phyloP scores from a whole-genome alignment of 768 basidiomycete genomes.

The Rickenella mellea region DNA sequence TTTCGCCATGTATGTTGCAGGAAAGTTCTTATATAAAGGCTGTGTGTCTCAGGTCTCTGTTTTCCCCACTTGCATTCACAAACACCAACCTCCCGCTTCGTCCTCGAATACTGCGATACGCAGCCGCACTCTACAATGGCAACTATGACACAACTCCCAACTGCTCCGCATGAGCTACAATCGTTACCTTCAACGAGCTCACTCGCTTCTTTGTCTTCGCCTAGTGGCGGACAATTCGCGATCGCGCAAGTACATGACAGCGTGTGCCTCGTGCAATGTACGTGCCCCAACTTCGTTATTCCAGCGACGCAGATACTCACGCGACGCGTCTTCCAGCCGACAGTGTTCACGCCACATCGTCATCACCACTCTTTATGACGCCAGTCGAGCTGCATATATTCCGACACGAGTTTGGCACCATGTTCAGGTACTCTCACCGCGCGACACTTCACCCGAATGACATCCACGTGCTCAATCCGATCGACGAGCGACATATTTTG shows the following conservation, averaged over 20 bases:
- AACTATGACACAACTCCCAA: not conserved
- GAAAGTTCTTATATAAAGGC: too few relatives aligned
- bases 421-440: slow-evolving; percentile 27
- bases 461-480: slow-evolving; percentile 22
- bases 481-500: slow-evolving; percentile 18
- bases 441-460: slow-evolving; percentile 24
- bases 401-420: slow-evolving; percentile 29
- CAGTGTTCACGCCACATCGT: slow-evolving; percentile 15
- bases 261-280: slow-evolving; percentile 15
- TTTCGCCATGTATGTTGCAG: too few relatives aligned
- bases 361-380: not conserved
- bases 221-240: slow-evolving; percentile 7
- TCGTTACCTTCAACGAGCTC: too few relatives aligned
- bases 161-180: not conserved
- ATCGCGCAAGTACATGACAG: slow-evolving; percentile 11
- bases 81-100: too few relatives aligned
- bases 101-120: too few relatives aligned
- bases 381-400: slow-evolving; percentile 12
- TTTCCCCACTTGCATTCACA: too few relatives aligned
- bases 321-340: not conserved
- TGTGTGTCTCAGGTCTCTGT: too few relatives aligned
- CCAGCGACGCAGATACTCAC: not conserved
- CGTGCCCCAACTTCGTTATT: not conserved
- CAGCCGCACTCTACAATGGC: not conserved
- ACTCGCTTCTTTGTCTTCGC: not conserved